Percentiles rank a stretch among this genome's conserved stretches.
Evolutionary conservation across 2,329 filamentous ascomycete species (phyloP).

Genomic region (Verticillium isaacii): DNA sequence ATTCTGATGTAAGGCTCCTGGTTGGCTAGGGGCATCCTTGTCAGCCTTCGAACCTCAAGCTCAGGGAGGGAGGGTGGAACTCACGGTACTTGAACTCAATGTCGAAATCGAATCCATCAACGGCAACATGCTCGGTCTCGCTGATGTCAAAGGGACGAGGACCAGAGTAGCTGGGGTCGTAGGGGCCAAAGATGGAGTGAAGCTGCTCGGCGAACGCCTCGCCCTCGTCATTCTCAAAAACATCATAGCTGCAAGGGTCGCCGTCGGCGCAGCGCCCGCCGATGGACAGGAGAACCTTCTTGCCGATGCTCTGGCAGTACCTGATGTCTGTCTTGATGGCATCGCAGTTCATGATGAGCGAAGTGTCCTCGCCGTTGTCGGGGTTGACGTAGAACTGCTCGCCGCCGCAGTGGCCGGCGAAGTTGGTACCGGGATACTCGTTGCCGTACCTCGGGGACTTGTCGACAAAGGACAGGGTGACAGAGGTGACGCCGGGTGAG

Average conservation of each 20-base stretch:
- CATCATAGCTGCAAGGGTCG: slow-evolving; percentile 24
- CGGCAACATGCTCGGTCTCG: slow-evolving; percentile 16
- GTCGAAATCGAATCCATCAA: slow-evolving; percentile 40
- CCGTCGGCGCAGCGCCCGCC: slow-evolving; percentile 25
- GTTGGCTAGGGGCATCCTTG: slow-evolving; percentile 18
- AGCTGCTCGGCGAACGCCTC: slow-evolving; percentile 31
- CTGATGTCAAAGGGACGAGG: slow-evolving; percentile 34
- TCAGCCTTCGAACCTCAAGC: slow-evolving; percentile 1
- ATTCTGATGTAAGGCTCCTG: slow-evolving; percentile 30
- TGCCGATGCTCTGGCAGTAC: slow-evolving; percentile 33
- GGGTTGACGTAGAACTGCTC: slow-evolving; percentile 16
- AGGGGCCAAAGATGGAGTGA: slow-evolving; percentile 32
- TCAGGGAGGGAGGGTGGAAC: slow-evolving; percentile 5
- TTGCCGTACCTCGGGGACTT: slow-evolving; percentile 28
- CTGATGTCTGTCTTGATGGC: slow-evolving; percentile 32
- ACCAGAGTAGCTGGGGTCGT: slow-evolving; percentile 20
- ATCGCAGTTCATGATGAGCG: slow-evolving; percentile 29
- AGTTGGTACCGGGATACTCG: slow-evolving; percentile 33
- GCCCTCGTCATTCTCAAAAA: slow-evolving; percentile 24
- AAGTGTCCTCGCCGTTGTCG: slow-evolving; percentile 15
- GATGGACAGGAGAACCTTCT: slow-evolving; percentile 38
- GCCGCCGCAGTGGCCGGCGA: slow-evolving; percentile 31
- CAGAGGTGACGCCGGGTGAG: slow-evolving; percentile 29
- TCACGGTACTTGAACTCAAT: slow-evolving; percentile 28
- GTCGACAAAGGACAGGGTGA: slow-evolving; percentile 33